Evolutionary conservation across 371 early-diverging fungal species (phyloP), one percentile per base, ranked within the genome.

Genomic region (Mycotypha africana): DNA sequence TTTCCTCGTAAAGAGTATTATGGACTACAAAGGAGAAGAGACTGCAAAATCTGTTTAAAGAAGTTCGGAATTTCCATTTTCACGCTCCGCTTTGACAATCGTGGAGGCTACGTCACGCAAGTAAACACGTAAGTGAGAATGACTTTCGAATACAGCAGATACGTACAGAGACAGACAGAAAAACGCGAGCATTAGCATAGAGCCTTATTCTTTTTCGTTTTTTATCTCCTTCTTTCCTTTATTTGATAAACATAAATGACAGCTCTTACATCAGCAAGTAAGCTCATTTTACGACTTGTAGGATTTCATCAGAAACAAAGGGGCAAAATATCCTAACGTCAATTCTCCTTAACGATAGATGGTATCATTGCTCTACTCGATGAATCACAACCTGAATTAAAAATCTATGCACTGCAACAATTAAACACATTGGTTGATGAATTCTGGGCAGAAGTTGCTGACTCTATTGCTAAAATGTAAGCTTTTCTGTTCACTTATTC

Each of bases 391-490:
- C 86, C 84, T 24, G 89, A 91, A 59, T 83, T 97, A 42, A 84
- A 93, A 67, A 79, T 85, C 38, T 93, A 92, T 67, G 96, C 97
- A 33, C 81, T 98, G 34, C 65, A 90, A 50, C 82, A 89, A 73
- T 84, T 98, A 30, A 83, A 95, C 62, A 62, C 64, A 11, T 67
- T 93, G 46, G 91, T 95, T 38, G 91, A 93, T 73, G 84, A 86
- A 53, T 96, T 95, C 65, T 98, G 98, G 98, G 88, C 95, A 14
- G 98, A 97, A 62, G 92, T 97, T 47, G 81, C 97, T 23, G 98
- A 98, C 60, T 79, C 88, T 9, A 82, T 97, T 40, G 79, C 93
- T 6, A 92, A 92, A 69, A 96, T 97, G 91, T 92, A 79, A 50
- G 36, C 11, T n/a, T n/a, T n/a, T n/a, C n/a, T n/a, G n/a, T n/a